These are phyloP conservation scores for Dipteronia dyeriana DNA, from an alignment of 345 rosid species.

Conservation along the genomic window DNA sequence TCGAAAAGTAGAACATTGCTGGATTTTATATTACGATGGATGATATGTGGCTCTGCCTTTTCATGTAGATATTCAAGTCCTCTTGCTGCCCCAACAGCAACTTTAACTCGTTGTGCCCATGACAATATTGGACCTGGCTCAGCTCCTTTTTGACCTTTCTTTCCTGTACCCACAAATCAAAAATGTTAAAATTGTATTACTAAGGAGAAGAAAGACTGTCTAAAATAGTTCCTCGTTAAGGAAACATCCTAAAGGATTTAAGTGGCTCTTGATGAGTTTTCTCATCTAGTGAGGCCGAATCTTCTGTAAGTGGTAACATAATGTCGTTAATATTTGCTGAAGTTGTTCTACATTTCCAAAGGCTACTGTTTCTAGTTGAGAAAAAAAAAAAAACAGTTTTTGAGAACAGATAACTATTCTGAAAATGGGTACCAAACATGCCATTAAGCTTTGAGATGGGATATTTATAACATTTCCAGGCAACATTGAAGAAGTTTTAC, in stretches of 20 bases:
- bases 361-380: neutral
- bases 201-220: slow-evolving; percentile 1
- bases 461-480: no score
- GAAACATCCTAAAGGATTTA: neutral
- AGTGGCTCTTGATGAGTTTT: neutral
- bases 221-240: neutral
- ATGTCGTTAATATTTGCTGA: neutral
- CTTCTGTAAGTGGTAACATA: neutral
- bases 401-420: neutral
- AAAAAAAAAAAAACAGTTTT: neutral
- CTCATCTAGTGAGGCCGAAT: neutral
- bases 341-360: neutral
- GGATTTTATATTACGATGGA: slow-evolving; percentile 90
- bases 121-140: slow-evolving; percentile 77
- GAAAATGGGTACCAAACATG: no score
- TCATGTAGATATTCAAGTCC: slow-evolving; percentile 97
- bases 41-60: slow-evolving; percentile 68
- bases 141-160: slow-evolving; percentile 90
- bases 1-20: slow-evolving; percentile 83
- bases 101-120: slow-evolving; percentile 92
- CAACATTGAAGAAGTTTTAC: no score
- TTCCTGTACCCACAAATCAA: slow-evolving; percentile 38
- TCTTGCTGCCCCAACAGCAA: slow-evolving; percentile 87
- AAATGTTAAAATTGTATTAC: slow-evolving; percentile 14
- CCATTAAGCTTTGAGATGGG: no score